Base-by-base conservation (phyloP, 192 early-diverging fungal species). In the Podila epicladia region DNA sequence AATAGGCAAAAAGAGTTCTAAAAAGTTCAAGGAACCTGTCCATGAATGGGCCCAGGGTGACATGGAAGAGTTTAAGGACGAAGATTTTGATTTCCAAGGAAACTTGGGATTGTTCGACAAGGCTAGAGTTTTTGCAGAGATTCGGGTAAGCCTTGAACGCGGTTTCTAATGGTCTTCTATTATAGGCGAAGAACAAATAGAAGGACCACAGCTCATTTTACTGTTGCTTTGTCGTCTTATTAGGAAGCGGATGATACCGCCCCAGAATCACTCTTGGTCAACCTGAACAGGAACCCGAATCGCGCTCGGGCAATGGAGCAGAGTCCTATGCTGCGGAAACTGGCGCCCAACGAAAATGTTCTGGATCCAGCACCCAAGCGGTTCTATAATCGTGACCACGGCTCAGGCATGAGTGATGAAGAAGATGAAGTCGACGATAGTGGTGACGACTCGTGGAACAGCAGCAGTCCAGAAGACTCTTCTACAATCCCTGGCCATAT, bases 91-190 rank as follows among this genome's bases (percentile, higher is more conserved):
- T 75, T 92, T 92, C 50, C 89, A 92, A 53, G 77, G 75, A 24
- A 90, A 92, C 65, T 60, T 92, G 12, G 79, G 84, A 24, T 74
- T 90, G 71, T 92, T 92, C 86, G 93, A 95, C 66, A 95, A 95
- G 74, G 86, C 85, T 5, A 82, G 79, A 15, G 84, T 92, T 12
- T 93, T 92, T 87, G 89, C 85, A n/a, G 88, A 93, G 69, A 92
- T 93, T 58, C 76, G 90, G 35, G 78, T 86, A 62, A 82, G 53
- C 1, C 11, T 38, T 58, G 3, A 24, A 50, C 22, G 24, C 32
- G 13, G 35, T 6, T 7, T 35, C 28, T 35, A 9, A 45, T 62
- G 31, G 20, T 45, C 22, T 74, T 31, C 19, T n/a, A 45, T 60
- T 50, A 31, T 66, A 58, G 11, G 45, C 2, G 41, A 2, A 17